phyloP scores from a whole-genome alignment of 805 yeast genomes.

The Sungouiella blattae region DNA sequence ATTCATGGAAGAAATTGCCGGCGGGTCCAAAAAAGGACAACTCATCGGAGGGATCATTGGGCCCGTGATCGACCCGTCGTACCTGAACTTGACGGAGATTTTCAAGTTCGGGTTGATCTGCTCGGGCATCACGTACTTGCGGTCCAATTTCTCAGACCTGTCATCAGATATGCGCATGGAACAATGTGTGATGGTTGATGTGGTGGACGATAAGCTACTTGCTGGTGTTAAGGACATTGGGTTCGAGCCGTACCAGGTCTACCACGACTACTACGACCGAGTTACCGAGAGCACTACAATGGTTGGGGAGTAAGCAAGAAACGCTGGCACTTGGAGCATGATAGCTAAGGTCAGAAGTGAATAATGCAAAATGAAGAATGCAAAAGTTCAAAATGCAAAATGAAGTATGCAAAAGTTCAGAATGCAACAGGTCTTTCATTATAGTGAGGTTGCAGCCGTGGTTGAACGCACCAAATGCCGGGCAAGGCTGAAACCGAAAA shows the following conservation, averaged over 20 bases:
- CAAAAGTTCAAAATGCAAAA: too few species aligned
- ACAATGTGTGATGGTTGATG: slow-evolving; percentile 36
- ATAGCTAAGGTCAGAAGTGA: too few species aligned
- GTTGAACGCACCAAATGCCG: too few species aligned
- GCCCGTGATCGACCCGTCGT: slow-evolving; percentile 50
- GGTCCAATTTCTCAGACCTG: slow-evolving; percentile 23
- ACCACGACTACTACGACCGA: slow-evolving; percentile 33
- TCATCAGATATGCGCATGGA: slow-evolving; percentile 20
- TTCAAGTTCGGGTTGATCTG: slow-evolving; percentile 57
- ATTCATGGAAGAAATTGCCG: slow-evolving; percentile 42
- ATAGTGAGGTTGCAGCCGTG: too few species aligned
- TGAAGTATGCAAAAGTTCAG: too few species aligned
- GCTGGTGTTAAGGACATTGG: slow-evolving; percentile 41
- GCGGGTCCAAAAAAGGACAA: slow-evolving; percentile 7
- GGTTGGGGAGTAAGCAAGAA: slow-evolving; percentile 1
- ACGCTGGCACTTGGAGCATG: too few species aligned
- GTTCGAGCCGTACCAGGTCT: slow-evolving; percentile 36
- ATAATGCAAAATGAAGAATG: too few species aligned
- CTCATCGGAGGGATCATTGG: slow-evolving; percentile 52
- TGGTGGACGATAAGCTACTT: slow-evolving; percentile 30
- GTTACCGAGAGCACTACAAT: slow-evolving; percentile 4
- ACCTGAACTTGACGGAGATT: slow-evolving; percentile 50
- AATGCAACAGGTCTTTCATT: too few species aligned
- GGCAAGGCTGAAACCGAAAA: too few species aligned
- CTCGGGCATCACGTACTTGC: slow-evolving; percentile 26